Conservation (phyloP, 352 stramenopile species). For the Globisporangium sylvaticum region DNA sequence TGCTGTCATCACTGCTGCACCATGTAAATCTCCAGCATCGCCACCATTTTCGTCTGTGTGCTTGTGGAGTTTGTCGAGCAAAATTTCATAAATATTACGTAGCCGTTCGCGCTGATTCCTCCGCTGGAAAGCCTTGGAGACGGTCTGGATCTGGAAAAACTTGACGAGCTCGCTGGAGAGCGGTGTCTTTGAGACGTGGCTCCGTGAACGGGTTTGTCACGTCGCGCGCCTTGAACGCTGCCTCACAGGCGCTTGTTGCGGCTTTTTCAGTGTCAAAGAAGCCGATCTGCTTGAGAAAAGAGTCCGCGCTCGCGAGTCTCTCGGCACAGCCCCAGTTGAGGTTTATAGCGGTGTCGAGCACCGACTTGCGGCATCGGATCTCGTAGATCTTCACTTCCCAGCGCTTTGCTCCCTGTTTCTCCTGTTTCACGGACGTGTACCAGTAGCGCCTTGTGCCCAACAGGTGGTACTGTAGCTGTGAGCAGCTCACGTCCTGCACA, state of each 20-base stretch:
- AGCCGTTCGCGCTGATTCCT: slow-evolving; percentile 44
- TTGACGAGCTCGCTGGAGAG: slow-evolving; percentile 26
- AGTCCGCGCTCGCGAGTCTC: slow-evolving; percentile 37
- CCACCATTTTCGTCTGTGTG: background rate
- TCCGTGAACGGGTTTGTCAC: slow-evolving; percentile 41
- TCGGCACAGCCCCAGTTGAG: slow-evolving; percentile 34
- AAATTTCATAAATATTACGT: slow-evolving; percentile 34
- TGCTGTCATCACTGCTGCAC: background rate
- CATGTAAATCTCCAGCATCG: background rate
- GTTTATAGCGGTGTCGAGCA: slow-evolving; percentile 12
- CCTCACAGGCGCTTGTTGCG: slow-evolving; percentile 34
- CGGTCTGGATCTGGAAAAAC: slow-evolving; percentile 46
- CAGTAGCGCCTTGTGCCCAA: slow-evolving; percentile 65
- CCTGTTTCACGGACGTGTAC: slow-evolving; percentile 62
- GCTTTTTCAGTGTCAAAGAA: slow-evolving; percentile 59
- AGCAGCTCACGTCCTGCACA: slow-evolving; percentile 40
- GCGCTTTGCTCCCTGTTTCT: slow-evolving; percentile 43
- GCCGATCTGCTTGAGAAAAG: slow-evolving; percentile 41
- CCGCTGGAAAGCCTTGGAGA: slow-evolving; percentile 49
- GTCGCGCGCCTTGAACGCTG: slow-evolving; percentile 32
- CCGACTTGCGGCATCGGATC: slow-evolving; percentile 43
- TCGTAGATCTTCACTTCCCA: slow-evolving; percentile 65
- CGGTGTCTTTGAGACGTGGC: slow-evolving; percentile 20
- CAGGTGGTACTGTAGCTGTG: slow-evolving; percentile 52
- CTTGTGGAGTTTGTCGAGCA: slow-evolving; percentile 12